These are phyloP conservation scores for Ceratocystis colombiana DNA, from an alignment of 2,329 filamentous ascomycete genomes.

Conservation along the genomic window DNA sequence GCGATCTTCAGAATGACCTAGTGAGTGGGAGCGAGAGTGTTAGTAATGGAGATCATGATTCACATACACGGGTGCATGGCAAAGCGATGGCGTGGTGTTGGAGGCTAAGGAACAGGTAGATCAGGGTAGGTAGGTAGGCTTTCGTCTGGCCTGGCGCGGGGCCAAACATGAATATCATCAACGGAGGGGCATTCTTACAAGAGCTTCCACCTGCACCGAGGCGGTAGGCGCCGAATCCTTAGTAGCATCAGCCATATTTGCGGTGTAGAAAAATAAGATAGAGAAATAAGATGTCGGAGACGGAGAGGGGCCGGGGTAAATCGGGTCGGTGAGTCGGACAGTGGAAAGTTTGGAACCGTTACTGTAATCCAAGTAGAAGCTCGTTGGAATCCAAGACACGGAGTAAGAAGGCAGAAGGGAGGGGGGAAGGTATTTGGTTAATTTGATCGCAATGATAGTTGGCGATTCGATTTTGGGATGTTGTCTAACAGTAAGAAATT, in stretches of 20 bases:
- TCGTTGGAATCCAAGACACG: neutral
- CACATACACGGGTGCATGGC: neutral
- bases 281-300: constrained; percentile 13
- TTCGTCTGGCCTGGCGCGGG: constrained; percentile 30
- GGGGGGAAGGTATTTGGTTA: constrained; percentile 12
- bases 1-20: constrained; percentile 97
- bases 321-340: neutral
- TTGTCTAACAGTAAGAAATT: constrained; percentile 25
- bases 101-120: constrained; percentile 25
- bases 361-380: neutral
- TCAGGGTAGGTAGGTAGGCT: too few relatives aligned
- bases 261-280: constrained; percentile 3
- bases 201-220: constrained; percentile 85
- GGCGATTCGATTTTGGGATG: constrained; percentile 23
- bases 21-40: neutral
- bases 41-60: constrained; percentile 2
- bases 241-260: constrained; percentile 46
- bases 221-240: constrained; percentile 61
- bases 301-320: neutral
- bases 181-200: constrained; percentile 50
- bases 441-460: constrained; percentile 21
- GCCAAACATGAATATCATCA: constrained; percentile 28
- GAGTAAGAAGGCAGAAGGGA: neutral
- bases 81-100: neutral
- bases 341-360: neutral